Evolutionary conservation across 768 basidiomycete species (phyloP), one percentile per base, ranked within the genome.

Genomic region (Lepiota brunneoincarnata): DNA sequence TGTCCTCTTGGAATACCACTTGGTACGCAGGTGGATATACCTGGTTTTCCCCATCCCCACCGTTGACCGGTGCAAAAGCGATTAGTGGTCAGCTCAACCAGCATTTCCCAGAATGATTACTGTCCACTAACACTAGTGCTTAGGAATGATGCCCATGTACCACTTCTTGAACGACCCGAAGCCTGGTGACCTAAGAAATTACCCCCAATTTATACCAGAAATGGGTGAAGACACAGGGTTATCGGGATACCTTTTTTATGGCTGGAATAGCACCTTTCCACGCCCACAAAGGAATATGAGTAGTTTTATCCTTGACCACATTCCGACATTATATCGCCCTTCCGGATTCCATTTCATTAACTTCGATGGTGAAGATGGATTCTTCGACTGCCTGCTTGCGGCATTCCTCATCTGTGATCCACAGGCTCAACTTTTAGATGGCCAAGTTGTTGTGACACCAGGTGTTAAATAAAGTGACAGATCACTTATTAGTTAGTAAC

Each of bases 401-500:
- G 37, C 47, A 0, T 49, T 49, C 35, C 47, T 49, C 37, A 18
- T 49, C 11, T 49, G 47, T 20, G 47, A 49, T 28, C 47, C 47
- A 2, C 35, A 36, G 9, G 35, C 35, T 2, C 47, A 2, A 17
- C 9, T 51, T 3, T 20, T 51, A 15, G 40, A 51, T 31, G 50
- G 50, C 7, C 26, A 17, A 6, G 17, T 42, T 9, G 15, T 31
- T 20, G 3, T 51, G n/a, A n/a, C n/a, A n/a, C n/a, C n/a, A n/a
- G n/a, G n/a, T n/a, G n/a, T n/a, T n/a, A n/a, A n/a, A n/a, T n/a
- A n/a, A n/a, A n/a, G n/a, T n/a, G n/a, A n/a, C n/a, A n/a, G n/a
- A n/a, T n/a, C n/a, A n/a, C n/a, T n/a, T n/a, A n/a, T n/a, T n/a
- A n/a, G n/a, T n/a, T n/a, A n/a, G n/a, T n/a, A n/a, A n/a, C n/a